Percentiles rank a stretch among this genome's conserved stretches.
Conservation (phyloP, 768 basidiomycete genomes). For the Myochromella boudieri region DNA sequence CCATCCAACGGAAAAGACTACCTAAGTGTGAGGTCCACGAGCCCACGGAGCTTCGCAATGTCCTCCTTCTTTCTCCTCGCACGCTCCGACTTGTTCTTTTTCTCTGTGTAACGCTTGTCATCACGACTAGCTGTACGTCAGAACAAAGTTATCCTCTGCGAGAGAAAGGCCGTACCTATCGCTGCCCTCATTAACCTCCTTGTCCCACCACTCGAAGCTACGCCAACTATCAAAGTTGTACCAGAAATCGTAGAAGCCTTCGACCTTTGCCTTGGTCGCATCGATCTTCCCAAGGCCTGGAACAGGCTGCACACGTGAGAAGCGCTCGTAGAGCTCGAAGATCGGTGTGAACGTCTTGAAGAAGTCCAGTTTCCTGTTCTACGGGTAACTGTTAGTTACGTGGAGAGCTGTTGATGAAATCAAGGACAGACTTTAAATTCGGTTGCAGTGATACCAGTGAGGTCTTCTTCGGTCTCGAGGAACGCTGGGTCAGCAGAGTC, state of each 20-base stretch:
- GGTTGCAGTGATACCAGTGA: constrained; percentile 54
- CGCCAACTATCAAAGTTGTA: constrained; percentile 99
- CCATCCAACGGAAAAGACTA: constrained; percentile 14
- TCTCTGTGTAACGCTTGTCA: constrained; percentile 98
- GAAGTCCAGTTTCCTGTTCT: constrained; percentile 61
- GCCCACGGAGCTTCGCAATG: constrained; percentile 78
- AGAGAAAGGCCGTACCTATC: constrained; percentile 64
- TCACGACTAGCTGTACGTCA: constrained; percentile 70
- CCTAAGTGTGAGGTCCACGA: constrained; percentile 85
- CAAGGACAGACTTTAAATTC: constrained; percentile 50
- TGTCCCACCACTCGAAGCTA: constrained; percentile 96
- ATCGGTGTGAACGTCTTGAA: constrained; percentile 76
- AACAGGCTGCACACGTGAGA: constrained; percentile 84
- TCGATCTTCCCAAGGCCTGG: constrained; percentile 73
- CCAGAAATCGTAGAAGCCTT: constrained; percentile 98
- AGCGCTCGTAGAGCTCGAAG: constrained; percentile 89
- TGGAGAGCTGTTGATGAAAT: not conserved
- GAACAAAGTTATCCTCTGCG: not conserved
- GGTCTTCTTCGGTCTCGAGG: constrained; percentile 72
- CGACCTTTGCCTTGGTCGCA: constrained; percentile 78
- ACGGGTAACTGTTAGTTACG: not conserved
- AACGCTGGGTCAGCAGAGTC: constrained; percentile 91
- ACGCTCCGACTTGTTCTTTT: constrained; percentile 99
- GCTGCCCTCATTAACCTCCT: constrained; percentile 97
- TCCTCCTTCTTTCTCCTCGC: constrained; percentile 97